phyloP scores from a whole-genome alignment of 2,329 filamentous ascomycete genomes.

The Podosphaera xanthii region DNA sequence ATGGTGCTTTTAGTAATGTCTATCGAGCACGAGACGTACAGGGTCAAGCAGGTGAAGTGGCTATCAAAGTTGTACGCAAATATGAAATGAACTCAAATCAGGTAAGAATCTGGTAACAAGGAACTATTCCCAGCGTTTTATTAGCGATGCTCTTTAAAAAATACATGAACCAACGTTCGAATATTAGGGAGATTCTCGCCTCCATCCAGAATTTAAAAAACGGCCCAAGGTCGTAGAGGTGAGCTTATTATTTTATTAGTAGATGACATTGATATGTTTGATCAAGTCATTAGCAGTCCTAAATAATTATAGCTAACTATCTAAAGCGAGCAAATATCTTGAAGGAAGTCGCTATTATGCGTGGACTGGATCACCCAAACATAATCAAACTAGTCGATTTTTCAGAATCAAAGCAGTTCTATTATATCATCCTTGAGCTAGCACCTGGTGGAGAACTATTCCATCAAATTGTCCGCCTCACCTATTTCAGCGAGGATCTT shows the following conservation, averaged over 20 bases:
- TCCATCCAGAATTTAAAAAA: constrained; percentile 93
- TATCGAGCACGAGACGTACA: constrained; percentile 64
- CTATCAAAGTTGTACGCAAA: constrained; percentile 97
- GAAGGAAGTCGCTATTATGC: constrained; percentile 98
- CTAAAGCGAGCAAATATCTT: constrained; percentile 79
- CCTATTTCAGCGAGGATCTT: constrained; percentile 92
- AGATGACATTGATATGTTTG: constrained; percentile 5
- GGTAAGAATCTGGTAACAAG: constrained; percentile 38
- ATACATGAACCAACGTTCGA: constrained; percentile 30
- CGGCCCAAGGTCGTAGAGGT: constrained; percentile 94
- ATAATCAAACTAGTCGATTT: constrained; percentile 89
- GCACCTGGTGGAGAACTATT: constrained; percentile 92
- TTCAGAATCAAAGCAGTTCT: constrained; percentile 80
- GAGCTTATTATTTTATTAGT: constrained; percentile 27
- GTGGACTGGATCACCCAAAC: constrained; percentile 85
- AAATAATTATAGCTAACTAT: constrained; percentile 1
- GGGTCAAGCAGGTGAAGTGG: constrained; percentile 55
- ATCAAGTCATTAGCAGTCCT: not conserved
- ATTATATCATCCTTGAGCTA: constrained; percentile 90
- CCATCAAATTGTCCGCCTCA: constrained; percentile 93
- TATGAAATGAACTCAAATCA: constrained; percentile 98
- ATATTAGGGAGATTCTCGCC: constrained; percentile 62
- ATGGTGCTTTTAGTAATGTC: constrained; percentile 96
- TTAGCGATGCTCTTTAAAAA: not conserved
- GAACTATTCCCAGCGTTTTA: constrained; percentile 14